phyloP scores from a whole-genome alignment of 768 basidiomycete species.

The Suillus placidus region DNA sequence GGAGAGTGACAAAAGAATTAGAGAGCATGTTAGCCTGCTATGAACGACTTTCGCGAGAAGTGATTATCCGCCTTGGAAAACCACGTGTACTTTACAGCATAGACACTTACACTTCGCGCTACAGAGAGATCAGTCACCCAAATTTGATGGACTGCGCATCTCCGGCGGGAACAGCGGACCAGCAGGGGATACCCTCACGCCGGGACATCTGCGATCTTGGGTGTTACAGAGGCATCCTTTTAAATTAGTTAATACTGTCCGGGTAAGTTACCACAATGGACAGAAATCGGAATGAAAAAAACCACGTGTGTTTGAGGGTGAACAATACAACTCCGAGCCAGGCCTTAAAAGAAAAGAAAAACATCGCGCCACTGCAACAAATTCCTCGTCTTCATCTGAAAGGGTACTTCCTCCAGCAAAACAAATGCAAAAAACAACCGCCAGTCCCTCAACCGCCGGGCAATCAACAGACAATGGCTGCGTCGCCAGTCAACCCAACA shows the following conservation, averaged over 20 bases:
- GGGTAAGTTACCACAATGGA: not conserved
- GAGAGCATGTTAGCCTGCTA: not conserved
- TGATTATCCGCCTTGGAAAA: not conserved
- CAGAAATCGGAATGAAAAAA: not conserved
- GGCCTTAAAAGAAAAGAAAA: not conserved
- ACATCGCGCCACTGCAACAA: constrained; percentile 1
- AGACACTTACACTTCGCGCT: not conserved
- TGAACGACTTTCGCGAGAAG: not conserved
- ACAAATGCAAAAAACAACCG: not conserved
- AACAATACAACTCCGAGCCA: not conserved
- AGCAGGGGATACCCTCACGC: not conserved
- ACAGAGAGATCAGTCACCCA: not conserved
- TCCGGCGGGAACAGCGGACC: no score
- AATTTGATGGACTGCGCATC: no score
- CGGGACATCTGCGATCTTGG: not conserved
- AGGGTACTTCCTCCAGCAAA: not conserved
- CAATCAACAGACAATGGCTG: constrained; percentile 13
- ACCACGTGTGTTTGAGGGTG: not conserved
- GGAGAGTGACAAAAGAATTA: not conserved
- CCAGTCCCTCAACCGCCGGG: not conserved
- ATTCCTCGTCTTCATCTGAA: not conserved
- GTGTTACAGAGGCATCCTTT: not conserved
- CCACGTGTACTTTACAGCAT: not conserved
- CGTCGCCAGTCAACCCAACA: not conserved
- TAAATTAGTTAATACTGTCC: not conserved